Evolutionary conservation across 2,329 filamentous ascomycete genomes (phyloP), one percentile per base, ranked within the genome.

Genomic region (Trichophyton mentagrophytes): DNA sequence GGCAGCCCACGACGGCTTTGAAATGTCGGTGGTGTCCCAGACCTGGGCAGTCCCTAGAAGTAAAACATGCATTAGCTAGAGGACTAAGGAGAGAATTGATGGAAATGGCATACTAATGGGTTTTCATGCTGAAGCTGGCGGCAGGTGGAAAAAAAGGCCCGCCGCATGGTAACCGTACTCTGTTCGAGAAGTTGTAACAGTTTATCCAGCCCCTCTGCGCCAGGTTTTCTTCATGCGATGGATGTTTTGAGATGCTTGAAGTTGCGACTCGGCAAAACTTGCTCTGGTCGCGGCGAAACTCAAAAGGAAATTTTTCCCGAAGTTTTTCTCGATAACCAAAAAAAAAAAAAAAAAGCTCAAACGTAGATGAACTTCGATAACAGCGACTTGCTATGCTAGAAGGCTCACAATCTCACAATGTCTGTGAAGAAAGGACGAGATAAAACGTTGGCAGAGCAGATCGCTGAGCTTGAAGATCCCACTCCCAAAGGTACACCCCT

Each of bases 1-100:
- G 93, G 92, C 9, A 95, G 80, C 25, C 89, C 89, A 59, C 89
- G 84, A 75, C 89, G 88, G 44, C 87, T 85, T 36, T 86, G 87
- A 62, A 91, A 82, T 60, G 81, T 78, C 9, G 84, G 83, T 57
- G 83, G 82, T 56, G 79, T 81, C 36, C 86, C 90, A 20, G 87
- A 88, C 64, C 85, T 84, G 20, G 92, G 92, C 15, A 97, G 83
- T 27, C 92, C 92, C 91, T 96, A 61, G 2, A 57, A 53, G 59
- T 33, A 38, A 38, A 38, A 38, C 33, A 38, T 13, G 11, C 15
- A 7, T 44, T 11, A 27, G 49, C n/a, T 36, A 11, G 49, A 36
- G 25, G 25, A 9, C 13, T 36, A 36, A 58, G 11, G 36, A 13
- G 22, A 2, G 56, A 49, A 30, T 36, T 3, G 27, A n/a, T 3